Evolutionary conservation across 2,329 filamentous ascomycete genomes (phyloP).

Genomic region (Aureobasidium sp.): DNA sequence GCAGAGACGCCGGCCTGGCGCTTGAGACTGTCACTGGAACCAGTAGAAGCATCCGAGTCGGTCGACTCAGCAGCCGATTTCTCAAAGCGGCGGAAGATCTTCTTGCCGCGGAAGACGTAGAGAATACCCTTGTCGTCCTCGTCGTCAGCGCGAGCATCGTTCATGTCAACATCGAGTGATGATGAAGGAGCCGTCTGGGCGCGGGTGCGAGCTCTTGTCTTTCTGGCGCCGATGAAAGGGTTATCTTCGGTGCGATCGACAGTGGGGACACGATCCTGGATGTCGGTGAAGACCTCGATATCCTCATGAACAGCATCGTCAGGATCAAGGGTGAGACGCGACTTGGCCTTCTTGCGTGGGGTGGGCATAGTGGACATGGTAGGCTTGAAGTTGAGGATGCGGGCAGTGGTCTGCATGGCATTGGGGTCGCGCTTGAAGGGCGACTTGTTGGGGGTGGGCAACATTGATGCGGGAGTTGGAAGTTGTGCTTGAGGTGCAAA

Average conservation of each 20-base stretch:
- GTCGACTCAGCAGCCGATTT: constrained; percentile 32
- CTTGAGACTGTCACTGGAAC: constrained; percentile 19
- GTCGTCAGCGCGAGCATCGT: constrained; percentile 54
- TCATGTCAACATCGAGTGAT: constrained; percentile 45
- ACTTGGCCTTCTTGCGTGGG: constrained; percentile 42
- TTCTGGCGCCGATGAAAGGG: constrained; percentile 53
- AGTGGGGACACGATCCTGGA: constrained; percentile 65
- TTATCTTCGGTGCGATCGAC: constrained; percentile 59
- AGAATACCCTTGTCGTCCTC: constrained; percentile 54
- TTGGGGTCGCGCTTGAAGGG: constrained; percentile 51
- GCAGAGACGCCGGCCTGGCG: constrained; percentile 31
- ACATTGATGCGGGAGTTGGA: constrained; percentile 36
- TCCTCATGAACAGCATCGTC: constrained; percentile 19
- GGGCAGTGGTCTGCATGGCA: constrained; percentile 40
- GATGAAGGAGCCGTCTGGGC: constrained; percentile 39
- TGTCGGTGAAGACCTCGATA: constrained; percentile 69
- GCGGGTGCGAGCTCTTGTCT: constrained; percentile 29
- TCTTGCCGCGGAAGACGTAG: constrained; percentile 73
- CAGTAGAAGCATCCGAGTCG: constrained; percentile 16
- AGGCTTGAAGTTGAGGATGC: constrained; percentile 47
- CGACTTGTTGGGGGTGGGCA: constrained; percentile 73
- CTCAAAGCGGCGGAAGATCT: constrained; percentile 62
- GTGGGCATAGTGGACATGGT: constrained; percentile 50
- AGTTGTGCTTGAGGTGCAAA: constrained; percentile 3
- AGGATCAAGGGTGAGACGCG: constrained; percentile 24